Conservation (phyloP, 306 rosid species). For the Lupinus albus region DNA sequence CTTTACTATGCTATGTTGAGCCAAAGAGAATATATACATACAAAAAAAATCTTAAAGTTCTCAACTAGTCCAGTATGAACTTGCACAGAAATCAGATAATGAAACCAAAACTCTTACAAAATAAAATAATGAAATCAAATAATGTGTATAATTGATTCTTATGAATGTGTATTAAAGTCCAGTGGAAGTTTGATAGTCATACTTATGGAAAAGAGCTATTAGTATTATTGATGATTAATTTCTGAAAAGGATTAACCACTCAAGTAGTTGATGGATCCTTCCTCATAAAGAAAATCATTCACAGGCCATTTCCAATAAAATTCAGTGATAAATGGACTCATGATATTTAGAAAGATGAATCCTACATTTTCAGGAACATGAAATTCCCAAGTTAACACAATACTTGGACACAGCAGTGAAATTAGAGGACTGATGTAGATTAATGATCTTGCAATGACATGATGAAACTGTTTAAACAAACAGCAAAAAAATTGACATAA, state of each 20-base stretch:
- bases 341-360: not conserved
- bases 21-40: not conserved
- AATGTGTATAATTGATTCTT: no score
- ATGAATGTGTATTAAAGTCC: not conserved
- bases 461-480: conserved; percentile 10
- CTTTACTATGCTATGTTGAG: not conserved
- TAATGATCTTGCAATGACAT: conserved; percentile 24
- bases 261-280: not conserved
- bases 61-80: not conserved
- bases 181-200: not conserved
- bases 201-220: not conserved
- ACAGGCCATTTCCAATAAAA: not conserved
- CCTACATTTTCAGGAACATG: conserved; percentile 22
- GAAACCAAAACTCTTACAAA: not conserved
- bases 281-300: not conserved
- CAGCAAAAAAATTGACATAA: conserved; percentile 20
- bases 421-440: conserved; percentile 17
- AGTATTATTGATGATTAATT: not conserved
- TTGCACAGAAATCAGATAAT: not conserved
- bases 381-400: not conserved
- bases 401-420: conserved; percentile 11
- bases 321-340: not conserved
- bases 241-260: not conserved
- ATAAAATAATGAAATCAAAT: not conserved
- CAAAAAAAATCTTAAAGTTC: not conserved